These are phyloP conservation scores for Yamadazyma aaseri DNA, from an alignment of 1,139 yeast genomes.

Conservation along the genomic window DNA sequence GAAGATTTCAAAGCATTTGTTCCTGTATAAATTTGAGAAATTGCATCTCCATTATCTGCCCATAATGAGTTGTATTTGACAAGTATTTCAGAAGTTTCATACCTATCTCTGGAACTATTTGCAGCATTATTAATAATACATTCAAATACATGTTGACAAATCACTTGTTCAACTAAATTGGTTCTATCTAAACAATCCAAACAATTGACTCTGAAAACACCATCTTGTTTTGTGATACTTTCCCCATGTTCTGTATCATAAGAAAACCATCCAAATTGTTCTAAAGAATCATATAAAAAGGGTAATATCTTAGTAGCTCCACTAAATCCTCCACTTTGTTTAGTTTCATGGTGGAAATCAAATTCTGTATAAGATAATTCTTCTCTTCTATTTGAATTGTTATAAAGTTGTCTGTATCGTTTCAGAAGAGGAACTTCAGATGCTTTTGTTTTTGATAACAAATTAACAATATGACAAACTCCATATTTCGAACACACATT, in stretches of 20 bases:
- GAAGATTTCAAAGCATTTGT: conserved; percentile 95
- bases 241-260: conserved; percentile 52
- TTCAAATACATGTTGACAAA: conserved; percentile 60
- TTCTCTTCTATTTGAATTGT: conserved; percentile 38
- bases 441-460: conserved; percentile 71
- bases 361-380: conserved; percentile 71
- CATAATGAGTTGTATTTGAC: conserved; percentile 76
- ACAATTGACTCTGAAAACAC: conserved; percentile 90
- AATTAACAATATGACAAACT: conserved; percentile 78
- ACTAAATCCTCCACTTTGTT: conserved; percentile 76
- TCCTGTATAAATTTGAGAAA: conserved; percentile 95
- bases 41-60: conserved; percentile 99
- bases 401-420: conserved; percentile 61
- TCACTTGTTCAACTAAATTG: conserved; percentile 85
- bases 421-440: conserved; percentile 72
- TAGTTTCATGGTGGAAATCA: conserved; percentile 92
- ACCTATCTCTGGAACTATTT: conserved; percentile 20
- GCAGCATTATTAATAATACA: conserved; percentile 57
- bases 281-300: conserved; percentile 59
- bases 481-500: conserved; percentile 74
- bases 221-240: conserved; percentile 72
- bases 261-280: conserved; percentile 78
- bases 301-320: conserved; percentile 76
- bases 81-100: conserved; percentile 47
- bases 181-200: conserved; percentile 95